Evolutionary conservation across 2,329 filamentous ascomycete genomes (phyloP).

Genomic region (Reticulascus tulasneorum): DNA sequence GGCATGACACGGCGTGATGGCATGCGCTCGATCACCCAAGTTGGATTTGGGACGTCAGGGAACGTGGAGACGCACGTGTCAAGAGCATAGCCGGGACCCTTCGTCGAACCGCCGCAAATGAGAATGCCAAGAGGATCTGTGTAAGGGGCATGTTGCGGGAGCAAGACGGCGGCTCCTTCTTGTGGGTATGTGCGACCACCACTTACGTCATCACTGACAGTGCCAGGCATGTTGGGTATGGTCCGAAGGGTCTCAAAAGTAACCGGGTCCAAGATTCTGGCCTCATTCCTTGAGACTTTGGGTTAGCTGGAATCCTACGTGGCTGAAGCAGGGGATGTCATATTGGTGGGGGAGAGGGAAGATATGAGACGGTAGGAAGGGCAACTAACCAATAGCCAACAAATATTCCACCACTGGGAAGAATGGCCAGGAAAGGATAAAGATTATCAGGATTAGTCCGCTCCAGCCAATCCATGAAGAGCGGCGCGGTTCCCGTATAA

Average conservation of each 20-base stretch:
- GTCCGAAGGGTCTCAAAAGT: constrained; percentile 53
- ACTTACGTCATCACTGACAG: constrained; percentile 53
- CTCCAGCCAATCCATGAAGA: constrained; percentile 58
- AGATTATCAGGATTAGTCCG: constrained; percentile 62
- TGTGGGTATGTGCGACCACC: constrained; percentile 63
- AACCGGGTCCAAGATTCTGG: constrained; percentile 56
- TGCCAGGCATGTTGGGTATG: constrained; percentile 58
- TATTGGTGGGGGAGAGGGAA: too few species aligned
- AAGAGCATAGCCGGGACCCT: constrained; percentile 47
- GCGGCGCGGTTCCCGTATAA: constrained; percentile 40
- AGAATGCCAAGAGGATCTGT: constrained; percentile 54
- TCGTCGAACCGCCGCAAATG: constrained; percentile 60
- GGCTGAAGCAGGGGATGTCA: too few species aligned
- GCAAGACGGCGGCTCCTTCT: constrained; percentile 56
- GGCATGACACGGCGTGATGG: constrained; percentile 58
- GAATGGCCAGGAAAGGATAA: constrained; percentile 59
- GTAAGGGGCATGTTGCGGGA: constrained; percentile 61
- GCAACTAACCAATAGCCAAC: constrained; percentile 60
- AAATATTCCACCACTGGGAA: constrained; percentile 59
- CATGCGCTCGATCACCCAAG: constrained; percentile 64
- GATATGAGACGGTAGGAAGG: too few species aligned
- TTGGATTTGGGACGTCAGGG: constrained; percentile 49
- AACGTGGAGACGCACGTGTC: constrained; percentile 63
- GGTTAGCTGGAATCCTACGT: too few species aligned
- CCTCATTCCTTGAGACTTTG: too few species aligned